Conservation (phyloP, 345 rosid genomes). For the Boechera divaricarpa region DNA sequence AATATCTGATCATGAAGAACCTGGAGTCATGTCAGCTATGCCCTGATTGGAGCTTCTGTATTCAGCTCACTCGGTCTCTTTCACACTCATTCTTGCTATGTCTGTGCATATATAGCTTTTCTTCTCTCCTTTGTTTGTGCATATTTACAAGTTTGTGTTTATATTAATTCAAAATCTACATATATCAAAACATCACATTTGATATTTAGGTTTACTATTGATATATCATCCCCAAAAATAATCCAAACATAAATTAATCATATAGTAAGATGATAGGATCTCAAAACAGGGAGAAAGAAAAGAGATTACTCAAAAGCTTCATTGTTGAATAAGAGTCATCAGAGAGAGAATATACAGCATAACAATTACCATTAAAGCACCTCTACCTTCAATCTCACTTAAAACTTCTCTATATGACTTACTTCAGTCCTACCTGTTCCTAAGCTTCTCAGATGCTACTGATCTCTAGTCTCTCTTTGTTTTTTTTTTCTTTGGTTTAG, state of each 20-base stretch:
- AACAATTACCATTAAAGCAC: slow-evolving; percentile 19
- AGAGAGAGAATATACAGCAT: slow-evolving; percentile 37
- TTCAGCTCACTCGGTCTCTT: too few relatives aligned
- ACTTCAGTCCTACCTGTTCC: slow-evolving; percentile 35
- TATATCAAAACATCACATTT: too few relatives aligned
- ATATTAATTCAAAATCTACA: too few relatives aligned
- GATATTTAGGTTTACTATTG: too few relatives aligned
- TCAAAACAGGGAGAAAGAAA: background rate
- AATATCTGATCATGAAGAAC: too few relatives aligned
- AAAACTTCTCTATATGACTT: slow-evolving; percentile 12
- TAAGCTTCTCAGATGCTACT: slow-evolving; percentile 36
- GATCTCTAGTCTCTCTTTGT: slow-evolving; percentile 22
- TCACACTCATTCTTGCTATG: too few relatives aligned
- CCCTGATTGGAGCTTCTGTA: too few relatives aligned
- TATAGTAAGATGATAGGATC: background rate
- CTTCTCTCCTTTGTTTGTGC: too few relatives aligned
- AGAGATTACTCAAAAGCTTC: slow-evolving; percentile 21
- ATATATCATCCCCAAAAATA: too few relatives aligned
- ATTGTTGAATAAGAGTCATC: slow-evolving; percentile 25
- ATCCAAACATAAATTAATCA: background rate
- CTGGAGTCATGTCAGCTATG: too few relatives aligned
- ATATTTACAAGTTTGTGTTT: too few relatives aligned
- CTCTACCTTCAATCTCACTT: slow-evolving; percentile 17
- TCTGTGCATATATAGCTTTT: too few relatives aligned
- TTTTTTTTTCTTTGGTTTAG: slow-evolving; percentile 13